Evolutionary conservation across 2,329 filamentous ascomycete species (phyloP), one percentile per base, ranked within the genome.

Genomic region (Sporothrix inflata): DNA sequence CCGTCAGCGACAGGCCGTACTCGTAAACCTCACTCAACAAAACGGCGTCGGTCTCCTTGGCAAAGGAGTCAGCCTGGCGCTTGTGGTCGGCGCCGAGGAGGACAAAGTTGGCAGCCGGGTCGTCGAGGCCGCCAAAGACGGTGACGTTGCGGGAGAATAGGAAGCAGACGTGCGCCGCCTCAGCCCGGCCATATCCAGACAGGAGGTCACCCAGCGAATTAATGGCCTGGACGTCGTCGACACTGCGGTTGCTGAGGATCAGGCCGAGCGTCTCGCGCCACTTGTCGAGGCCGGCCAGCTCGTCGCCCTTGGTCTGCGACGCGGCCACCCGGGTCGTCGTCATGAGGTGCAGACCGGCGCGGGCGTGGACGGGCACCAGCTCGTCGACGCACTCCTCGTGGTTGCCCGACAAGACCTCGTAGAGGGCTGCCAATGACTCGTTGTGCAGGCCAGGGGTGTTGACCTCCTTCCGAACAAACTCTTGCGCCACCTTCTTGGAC

Each of bases 21-120:
- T 99, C 96, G 78, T 97, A 98, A 0, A 97, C 90, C 80, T 99
- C 96, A 55, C 94, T 98, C n/a, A 99, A 87, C 68, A 98, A 85
- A n/a, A 98, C 88, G 4, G 94, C 88, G 78, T 98, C 94, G 7
- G 92, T 87, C 77, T 98, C 94, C 75, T 91, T 89, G 70, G 90
- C 90, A 74, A 94, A 91, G 68, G 93, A 90, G 69, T 91, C 87
- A 7, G 89, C 87, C 73, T 91, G 88, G 65, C 88, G 88, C 73
- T 88, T 86, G 80, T 97, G 94, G 79, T 98, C 93, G 16, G 91
- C 91, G 19, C 96, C 95, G 27, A 99, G 85, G 8, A 76, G 87
- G 6, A 96, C 92, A 76, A 98, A 91, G 77, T 91, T 90, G 3
- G 91, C 87, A 61, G 89, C 89, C 0, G 90, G 86, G 77, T 99